phyloP scores from a whole-genome alignment of 495 filamentous ascomycete species.

The Aspergillus campestris region DNA sequence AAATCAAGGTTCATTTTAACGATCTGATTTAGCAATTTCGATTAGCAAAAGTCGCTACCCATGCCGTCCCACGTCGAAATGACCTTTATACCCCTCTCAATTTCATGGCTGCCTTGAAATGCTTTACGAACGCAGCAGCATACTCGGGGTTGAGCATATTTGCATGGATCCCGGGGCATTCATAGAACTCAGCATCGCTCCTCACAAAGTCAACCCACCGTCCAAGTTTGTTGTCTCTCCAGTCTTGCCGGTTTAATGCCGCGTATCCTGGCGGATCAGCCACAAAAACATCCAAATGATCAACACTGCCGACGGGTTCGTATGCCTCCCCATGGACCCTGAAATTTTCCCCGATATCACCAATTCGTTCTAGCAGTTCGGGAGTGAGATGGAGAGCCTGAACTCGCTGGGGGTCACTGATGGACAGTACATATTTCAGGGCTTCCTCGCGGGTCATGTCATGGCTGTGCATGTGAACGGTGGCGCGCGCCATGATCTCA shows the following conservation, averaged over 20 bases:
- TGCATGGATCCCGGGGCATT: conserved; percentile 1
- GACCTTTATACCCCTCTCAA: conserved; percentile 7
- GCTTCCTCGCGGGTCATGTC: too few species aligned
- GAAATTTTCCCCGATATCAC: conserved; percentile 1
- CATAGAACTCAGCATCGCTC: neutral
- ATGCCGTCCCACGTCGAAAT: too few species aligned
- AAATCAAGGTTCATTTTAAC: too few species aligned
- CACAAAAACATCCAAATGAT: neutral
- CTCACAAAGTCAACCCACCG: neutral
- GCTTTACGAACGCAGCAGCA: neutral
- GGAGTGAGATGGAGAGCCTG: neutral
- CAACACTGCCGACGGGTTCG: neutral
- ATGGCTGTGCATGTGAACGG: neutral
- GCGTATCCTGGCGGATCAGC: neutral
- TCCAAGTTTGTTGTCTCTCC: conserved; percentile 1
- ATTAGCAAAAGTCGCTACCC: too few species aligned
- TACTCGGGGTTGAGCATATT: conserved; percentile 1
- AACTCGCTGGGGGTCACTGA: neutral
- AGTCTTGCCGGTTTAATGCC: neutral
- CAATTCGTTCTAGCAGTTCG: neutral
- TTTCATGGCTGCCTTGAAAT: conserved; percentile 12
- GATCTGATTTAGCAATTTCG: too few species aligned
- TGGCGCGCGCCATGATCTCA: neutral
- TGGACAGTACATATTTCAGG: too few species aligned
- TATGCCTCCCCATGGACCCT: neutral